Evolutionary conservation across 768 basidiomycete genomes (phyloP).

Genomic region (Amanita pseudoporphyria): DNA sequence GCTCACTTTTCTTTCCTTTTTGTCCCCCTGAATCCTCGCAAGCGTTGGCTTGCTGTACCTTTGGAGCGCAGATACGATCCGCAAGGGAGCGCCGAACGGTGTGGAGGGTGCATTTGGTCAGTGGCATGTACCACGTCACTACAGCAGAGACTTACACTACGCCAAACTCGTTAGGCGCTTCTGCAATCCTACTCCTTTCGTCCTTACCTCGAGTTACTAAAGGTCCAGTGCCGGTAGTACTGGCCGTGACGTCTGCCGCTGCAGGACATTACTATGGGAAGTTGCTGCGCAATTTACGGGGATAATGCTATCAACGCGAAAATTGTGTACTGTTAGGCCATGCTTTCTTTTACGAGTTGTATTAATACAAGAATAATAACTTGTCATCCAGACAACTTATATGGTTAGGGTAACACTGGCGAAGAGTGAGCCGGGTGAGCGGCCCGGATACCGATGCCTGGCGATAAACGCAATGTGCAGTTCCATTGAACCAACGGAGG

Average conservation of each 20-base stretch:
- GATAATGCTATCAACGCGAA: constrained; percentile 8
- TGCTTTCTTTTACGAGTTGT: too few species aligned
- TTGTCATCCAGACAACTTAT: too few species aligned
- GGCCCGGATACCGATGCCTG: too few species aligned
- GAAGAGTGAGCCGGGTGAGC: too few species aligned
- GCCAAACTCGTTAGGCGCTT: constrained; percentile 43
- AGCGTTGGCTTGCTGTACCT: constrained; percentile 76
- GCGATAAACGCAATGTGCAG: too few species aligned
- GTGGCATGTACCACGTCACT: constrained; percentile 11
- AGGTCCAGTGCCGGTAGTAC: constrained; percentile 60
- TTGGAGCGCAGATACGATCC: constrained; percentile 70
- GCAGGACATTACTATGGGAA: constrained; percentile 63
- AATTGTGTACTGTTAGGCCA: background rate
- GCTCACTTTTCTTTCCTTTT: background rate
- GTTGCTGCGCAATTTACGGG: constrained; percentile 35
- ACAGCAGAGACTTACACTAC: background rate
- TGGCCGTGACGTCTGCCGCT: constrained; percentile 52
- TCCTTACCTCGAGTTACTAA: constrained; percentile 65
- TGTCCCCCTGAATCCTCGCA: background rate
- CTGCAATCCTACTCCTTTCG: constrained; percentile 63
- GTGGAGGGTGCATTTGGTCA: constrained; percentile 70
- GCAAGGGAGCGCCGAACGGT: constrained; percentile 64
- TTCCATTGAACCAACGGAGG: too few species aligned
- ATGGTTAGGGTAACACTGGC: too few species aligned
- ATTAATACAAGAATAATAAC: too few species aligned